phyloP scores from a whole-genome alignment of 164 flowering plant species.

The Piper longum region DNA sequence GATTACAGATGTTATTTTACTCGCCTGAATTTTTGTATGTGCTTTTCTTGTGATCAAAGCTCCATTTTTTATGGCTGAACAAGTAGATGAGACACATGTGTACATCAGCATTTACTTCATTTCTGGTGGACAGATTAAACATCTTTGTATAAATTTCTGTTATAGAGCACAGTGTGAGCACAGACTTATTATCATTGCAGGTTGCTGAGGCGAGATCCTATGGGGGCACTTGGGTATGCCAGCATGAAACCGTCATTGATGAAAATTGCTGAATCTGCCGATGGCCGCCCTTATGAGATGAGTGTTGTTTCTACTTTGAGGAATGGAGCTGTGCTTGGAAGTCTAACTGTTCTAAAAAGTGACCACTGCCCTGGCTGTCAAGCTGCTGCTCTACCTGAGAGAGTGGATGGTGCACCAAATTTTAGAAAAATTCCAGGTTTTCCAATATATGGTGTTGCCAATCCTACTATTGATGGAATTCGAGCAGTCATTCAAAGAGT shows the following conservation, averaged over 20 bases:
- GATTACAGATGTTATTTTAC: too few species aligned
- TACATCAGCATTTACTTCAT: neutral
- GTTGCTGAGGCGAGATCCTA: slow-evolving; percentile 87
- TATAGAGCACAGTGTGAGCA: neutral
- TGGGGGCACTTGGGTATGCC: slow-evolving; percentile 92
- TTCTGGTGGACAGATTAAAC: neutral
- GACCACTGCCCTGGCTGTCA: slow-evolving; percentile 98
- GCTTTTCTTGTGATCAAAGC: neutral
- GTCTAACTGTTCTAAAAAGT: slow-evolving; percentile 87
- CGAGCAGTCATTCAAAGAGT: slow-evolving; percentile 62
- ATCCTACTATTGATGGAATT: slow-evolving; percentile 93
- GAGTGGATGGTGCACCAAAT: slow-evolving; percentile 95
- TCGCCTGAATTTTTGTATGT: neutral
- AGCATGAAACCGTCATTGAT: slow-evolving; percentile 38
- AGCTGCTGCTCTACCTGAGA: slow-evolving; percentile 56
- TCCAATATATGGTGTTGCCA: slow-evolving; percentile 98
- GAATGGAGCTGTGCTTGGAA: slow-evolving; percentile 89
- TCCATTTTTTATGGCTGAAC: neutral
- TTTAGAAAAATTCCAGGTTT: slow-evolving; percentile 90
- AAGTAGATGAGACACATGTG: neutral
- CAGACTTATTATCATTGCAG: slow-evolving; percentile 14
- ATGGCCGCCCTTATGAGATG: slow-evolving; percentile 80
- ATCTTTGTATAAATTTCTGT: neutral
- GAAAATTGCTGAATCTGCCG: slow-evolving; percentile 62
- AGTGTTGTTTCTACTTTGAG: slow-evolving; percentile 82